phyloP scores from a whole-genome alignment of 306 rosid species.

The Citrullus amarus region DNA sequence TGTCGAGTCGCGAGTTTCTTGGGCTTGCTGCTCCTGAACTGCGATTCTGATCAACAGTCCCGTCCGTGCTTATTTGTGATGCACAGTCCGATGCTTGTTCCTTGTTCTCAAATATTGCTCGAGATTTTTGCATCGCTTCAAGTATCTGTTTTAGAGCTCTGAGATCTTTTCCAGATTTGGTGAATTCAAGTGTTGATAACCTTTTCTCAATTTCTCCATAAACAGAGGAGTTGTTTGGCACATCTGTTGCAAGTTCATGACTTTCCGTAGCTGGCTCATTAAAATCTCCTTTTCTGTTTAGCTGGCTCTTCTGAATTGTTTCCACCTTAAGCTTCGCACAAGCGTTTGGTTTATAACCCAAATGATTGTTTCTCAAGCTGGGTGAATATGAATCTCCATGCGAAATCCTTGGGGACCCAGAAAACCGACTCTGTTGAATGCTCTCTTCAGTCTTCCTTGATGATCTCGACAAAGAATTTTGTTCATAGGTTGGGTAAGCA shows the following conservation, averaged over 20 bases:
- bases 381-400: conserved; percentile 18
- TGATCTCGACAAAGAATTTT: conserved; percentile 21
- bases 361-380: conserved; percentile 27
- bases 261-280: conserved; percentile 25
- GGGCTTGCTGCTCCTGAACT: conserved; percentile 38
- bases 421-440: conserved; percentile 23
- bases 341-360: conserved; percentile 21
- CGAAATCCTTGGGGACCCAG: conserved; percentile 22
- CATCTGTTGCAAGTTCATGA: conserved; percentile 29
- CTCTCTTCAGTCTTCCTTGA: conserved; percentile 23
- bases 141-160: conserved; percentile 91
- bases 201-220: conserved; percentile 86
- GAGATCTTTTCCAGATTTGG: conserved; percentile 85
- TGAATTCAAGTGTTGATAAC: conserved; percentile 71
- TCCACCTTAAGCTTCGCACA: conserved; percentile 30
- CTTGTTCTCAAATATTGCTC: conserved; percentile 27
- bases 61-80: conserved; percentile 17
- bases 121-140: conserved; percentile 70
- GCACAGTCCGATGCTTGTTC: conserved; percentile 40
- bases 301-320: conserved; percentile 39
- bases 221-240: conserved; percentile 38
- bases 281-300: conserved; percentile 23
- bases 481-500: conserved; percentile 17
- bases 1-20: conserved; percentile 17
- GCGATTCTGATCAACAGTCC: conserved; percentile 23